Base-by-base conservation (phyloP, 192 early-diverging fungal species). In the Backusella mclennaniae region DNA sequence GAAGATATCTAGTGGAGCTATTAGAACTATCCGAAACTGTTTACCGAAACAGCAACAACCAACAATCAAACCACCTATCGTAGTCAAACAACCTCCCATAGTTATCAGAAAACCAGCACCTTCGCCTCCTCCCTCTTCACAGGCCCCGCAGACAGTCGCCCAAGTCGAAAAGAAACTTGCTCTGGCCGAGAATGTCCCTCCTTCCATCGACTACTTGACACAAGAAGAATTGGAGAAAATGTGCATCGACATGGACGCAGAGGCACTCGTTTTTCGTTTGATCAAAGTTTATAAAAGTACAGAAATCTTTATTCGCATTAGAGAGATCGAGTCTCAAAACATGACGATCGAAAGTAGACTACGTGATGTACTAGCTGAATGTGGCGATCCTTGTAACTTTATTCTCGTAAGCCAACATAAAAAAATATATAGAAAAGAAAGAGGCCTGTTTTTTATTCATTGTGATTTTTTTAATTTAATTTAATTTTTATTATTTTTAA, bases 371-470 rank as follows among this genome's bases (percentile, higher is more conserved):
- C 35, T 76, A 7, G 8, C 23, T 66, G 35, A 79, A 46, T 75
- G 53, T 38, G 31, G 29, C 21, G 78, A 79, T 66, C 78, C 78
- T 14, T 74, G 74, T 17, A 29, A 29, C 2, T 74, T 79, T 52
- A 79, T 79, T 26, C 26, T 71, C 26, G 78, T 79, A 75, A 71
- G 73, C 19, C 19, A 49, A 49, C 46, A 29, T 17, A 19, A 23
- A 35, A 38, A 11, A 29, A 19, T 9, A 5, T 46, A n/a, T 1
- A 29, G 29, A 26, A n/a, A 33, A 23, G 33, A 19, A 35, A 59
- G 6, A 14, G 23, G 4, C 41, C 33, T 53, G 15, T 53, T 66
- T 19, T 67, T 19, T 39, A 44, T 9, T 44, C 2, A 14, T 29
- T 70, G 29, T 15, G 0, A 2, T 35, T 39, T 29, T 23, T 76